Conservation (phyloP, 2,329 filamentous ascomycete species). For the Zarea fungicola region DNA sequence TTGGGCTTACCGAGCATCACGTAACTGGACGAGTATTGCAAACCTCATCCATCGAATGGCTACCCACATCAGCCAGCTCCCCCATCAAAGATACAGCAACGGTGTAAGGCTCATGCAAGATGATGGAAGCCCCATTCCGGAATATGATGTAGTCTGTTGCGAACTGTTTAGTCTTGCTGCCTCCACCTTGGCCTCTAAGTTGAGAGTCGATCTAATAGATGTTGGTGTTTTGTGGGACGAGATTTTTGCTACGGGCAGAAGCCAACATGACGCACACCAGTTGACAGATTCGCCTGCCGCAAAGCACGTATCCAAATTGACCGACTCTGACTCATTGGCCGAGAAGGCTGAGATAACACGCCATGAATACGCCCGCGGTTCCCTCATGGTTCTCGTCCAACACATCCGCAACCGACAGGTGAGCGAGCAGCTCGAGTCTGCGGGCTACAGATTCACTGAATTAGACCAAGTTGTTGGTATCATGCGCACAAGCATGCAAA, state of each 20-base stretch:
- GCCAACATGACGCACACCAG: background rate
- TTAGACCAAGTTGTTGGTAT: conserved; percentile 61
- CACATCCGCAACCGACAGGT: conserved; percentile 54
- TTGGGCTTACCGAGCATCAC: conserved; percentile 79
- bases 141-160: conserved; percentile 73
- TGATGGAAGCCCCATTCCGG: conserved; percentile 53
- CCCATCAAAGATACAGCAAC: conserved; percentile 30
- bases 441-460: conserved; percentile 74
- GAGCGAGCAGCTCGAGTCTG: conserved; percentile 57
- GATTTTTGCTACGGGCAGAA: conserved; percentile 60
- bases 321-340: conserved; percentile 26
- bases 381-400: conserved; percentile 74
- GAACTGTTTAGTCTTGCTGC: conserved; percentile 81
- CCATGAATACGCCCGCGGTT: conserved; percentile 59
- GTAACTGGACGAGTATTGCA: conserved; percentile 67
- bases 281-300: conserved; percentile 8
- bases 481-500: conserved; percentile 69
- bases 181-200: conserved; percentile 61
- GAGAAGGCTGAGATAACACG: conserved; percentile 34
- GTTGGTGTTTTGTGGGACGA: conserved; percentile 71
- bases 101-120: conserved; percentile 45
- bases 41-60: conserved; percentile 68
- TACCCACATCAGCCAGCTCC: conserved; percentile 56
- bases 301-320: conserved; percentile 5
- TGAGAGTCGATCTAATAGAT: conserved; percentile 57